Evolutionary conservation across 2,329 filamentous ascomycete genomes (phyloP).

Genomic region (Colletotrichum agaves): DNA sequence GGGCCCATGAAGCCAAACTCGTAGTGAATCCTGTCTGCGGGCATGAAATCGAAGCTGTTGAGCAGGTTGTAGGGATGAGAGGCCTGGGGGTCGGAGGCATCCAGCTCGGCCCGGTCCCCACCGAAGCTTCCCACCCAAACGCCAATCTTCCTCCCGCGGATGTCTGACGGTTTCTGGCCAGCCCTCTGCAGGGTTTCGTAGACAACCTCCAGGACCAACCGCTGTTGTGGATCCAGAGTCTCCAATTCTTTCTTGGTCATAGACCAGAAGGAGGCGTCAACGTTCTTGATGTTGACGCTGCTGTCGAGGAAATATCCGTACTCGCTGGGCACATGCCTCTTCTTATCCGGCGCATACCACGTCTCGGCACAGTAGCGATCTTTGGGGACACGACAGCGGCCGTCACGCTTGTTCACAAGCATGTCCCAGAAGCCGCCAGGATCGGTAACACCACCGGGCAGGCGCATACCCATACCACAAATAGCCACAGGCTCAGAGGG

Average conservation of each 20-base stretch:
- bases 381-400: constrained; percentile 41
- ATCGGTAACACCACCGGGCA: constrained; percentile 45
- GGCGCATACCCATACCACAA: constrained; percentile 46
- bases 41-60: constrained; percentile 41
- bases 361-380: constrained; percentile 43
- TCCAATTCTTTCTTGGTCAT: constrained; percentile 45
- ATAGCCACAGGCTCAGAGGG: constrained; percentile 48
- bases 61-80: too few relatives aligned
- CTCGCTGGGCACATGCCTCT: constrained; percentile 33
- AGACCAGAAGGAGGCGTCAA: constrained; percentile 48
- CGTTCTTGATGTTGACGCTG: constrained; percentile 40
- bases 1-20: constrained; percentile 48
- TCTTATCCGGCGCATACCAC: constrained; percentile 39
- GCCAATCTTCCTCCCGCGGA: constrained; percentile 43
- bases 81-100: constrained; percentile 39
- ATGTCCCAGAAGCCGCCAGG: constrained; percentile 46
- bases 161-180: constrained; percentile 41
- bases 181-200: constrained; percentile 37
- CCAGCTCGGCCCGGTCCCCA: constrained; percentile 42
- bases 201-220: constrained; percentile 35
- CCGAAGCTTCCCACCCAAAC: constrained; percentile 46
- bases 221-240: constrained; percentile 36
- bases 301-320: constrained; percentile 45
- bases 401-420: constrained; percentile 43
- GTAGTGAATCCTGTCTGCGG: constrained; percentile 46